Percentiles rank a stretch among this genome's conserved stretches.
These are phyloP conservation scores for Alloascoidea hylecoeti DNA, from an alignment of 805 yeast species.

Conservation along the genomic window DNA sequence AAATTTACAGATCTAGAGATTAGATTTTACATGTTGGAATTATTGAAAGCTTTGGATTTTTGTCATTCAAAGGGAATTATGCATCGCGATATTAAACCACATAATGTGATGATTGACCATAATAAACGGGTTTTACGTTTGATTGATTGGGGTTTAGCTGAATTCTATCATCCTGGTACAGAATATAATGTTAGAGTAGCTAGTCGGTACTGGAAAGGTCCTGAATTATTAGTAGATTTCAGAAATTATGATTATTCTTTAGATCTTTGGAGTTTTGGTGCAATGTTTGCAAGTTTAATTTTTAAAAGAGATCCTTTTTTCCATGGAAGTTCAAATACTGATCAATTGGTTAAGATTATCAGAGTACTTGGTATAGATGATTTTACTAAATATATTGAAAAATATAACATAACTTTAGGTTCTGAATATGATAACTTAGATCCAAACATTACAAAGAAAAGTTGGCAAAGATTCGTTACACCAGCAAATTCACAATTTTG, in stretches of 20 bases:
- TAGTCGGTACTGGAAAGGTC: constrained; percentile 84
- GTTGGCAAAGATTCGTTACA: constrained; percentile 52
- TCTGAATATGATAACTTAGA: constrained; percentile 66
- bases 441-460: constrained; percentile 51
- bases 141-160: constrained; percentile 94
- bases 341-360: constrained; percentile 83
- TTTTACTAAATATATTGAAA: constrained; percentile 46
- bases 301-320: constrained; percentile 87
- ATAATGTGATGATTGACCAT: constrained; percentile 88
- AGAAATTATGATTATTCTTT: constrained; percentile 79
- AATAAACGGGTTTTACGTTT: constrained; percentile 41
- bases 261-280: constrained; percentile 86
- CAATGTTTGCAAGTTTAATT: constrained; percentile 80
- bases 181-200: constrained; percentile 90
- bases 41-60: constrained; percentile 72
- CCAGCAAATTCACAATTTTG: constrained; percentile 36
- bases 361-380: constrained; percentile 78
- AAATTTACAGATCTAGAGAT: constrained; percentile 63
- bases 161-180: constrained; percentile 79
- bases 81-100: constrained; percentile 92
- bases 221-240: constrained; percentile 73
- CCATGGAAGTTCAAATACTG: constrained; percentile 85
- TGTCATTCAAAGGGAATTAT: constrained; percentile 90
- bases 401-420: constrained; percentile 56
- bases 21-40: constrained; percentile 70